Base-by-base conservation (phyloP, 345 rosid genomes). In the Cardamine resedifolia region DNA sequence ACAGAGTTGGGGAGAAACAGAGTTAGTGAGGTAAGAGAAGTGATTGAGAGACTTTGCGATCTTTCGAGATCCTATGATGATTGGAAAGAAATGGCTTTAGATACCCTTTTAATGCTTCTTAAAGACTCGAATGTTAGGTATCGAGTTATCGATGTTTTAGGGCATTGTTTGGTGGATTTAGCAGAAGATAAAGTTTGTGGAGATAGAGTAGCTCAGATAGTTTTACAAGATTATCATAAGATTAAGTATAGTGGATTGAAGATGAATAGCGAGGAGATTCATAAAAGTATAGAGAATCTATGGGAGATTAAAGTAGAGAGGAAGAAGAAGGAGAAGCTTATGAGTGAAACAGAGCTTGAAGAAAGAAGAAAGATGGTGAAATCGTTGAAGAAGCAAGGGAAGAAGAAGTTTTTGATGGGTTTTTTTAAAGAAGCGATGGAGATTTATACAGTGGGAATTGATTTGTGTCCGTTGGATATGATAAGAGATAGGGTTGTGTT, bases 241-340 rank as follows among this genome's bases (percentile, higher is more conserved):
- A 74, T 91, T 71, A 85, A 73, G 72, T 86, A 86, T 7, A 88
- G 80, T 1, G 73, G 79, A 18, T 18, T 82, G 81, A 84, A 64
- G 52, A 72, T 88, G 77, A 84, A 71, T 36, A 83, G 66, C 70
- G 68, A 74, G 67, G 80, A 72, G 50, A 76, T 79, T 10, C 86
- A 81, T 60, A 70, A 47, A 64, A 75, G 78, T 24, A 33, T 90
- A 11, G 78, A 81, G 77, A 81, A 83, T 73, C 66, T 82, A 38
- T 87, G 95, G 98, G 86, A 85, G 23, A 65, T 88, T 52, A 90
- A 85, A 77, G 96, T 88, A 26, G 89, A 90, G 79, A 90, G 85
- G 63, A 80, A 72, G 71, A 88, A 85, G 72, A 83, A 64, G 44
- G 96, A 87, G 78, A 82, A 71, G 70, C 72, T 87, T 21, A 87